Conservation (phyloP, 805 yeast species). For the Soucietia sequanensis region DNA sequence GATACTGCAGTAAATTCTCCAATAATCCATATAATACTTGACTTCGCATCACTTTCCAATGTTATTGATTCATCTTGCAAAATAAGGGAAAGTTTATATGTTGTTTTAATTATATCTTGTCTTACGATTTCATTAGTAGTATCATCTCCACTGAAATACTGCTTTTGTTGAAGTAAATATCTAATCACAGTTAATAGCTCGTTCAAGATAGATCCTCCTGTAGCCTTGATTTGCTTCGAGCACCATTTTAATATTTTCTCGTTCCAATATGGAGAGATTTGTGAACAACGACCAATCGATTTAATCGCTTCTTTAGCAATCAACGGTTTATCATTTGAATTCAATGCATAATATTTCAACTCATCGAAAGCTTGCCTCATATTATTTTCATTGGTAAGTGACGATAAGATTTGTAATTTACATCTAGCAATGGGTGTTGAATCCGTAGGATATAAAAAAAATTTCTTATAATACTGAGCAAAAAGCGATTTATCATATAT, state of each 20-base stretch:
- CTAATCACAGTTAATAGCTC: conserved; percentile 75
- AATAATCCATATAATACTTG: conserved; percentile 85
- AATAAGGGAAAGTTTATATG: conserved; percentile 45
- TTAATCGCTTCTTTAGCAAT: conserved; percentile 51
- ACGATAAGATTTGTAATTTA: conserved; percentile 62
- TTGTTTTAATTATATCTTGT: conserved; percentile 49
- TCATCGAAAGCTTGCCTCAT: conserved; percentile 56
- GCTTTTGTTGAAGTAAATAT: conserved; percentile 62
- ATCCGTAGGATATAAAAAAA: conserved; percentile 61
- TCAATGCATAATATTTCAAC: conserved; percentile 50
- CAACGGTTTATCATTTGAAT: conserved; percentile 9
- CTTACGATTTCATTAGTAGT: conserved; percentile 7
- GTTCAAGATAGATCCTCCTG: conserved; percentile 42
- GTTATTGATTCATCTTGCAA: conserved; percentile 19
- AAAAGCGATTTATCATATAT: conserved; percentile 32
- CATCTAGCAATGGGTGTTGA: conserved; percentile 37
- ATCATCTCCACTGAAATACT: conserved; percentile 10
- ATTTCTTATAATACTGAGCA: conserved; percentile 38
- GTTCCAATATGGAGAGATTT: conserved; percentile 46
- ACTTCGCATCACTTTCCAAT: conserved; percentile 55
- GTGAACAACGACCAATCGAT: conserved; percentile 62
- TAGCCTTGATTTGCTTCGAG: conserved; percentile 42
- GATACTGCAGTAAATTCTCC: conserved; percentile 66
- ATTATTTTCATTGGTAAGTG: conserved; percentile 54
- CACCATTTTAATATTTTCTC: conserved; percentile 64